Evolutionary conservation across 2,329 filamentous ascomycete genomes (phyloP).

Genomic region (Monosporascus sp.): DNA sequence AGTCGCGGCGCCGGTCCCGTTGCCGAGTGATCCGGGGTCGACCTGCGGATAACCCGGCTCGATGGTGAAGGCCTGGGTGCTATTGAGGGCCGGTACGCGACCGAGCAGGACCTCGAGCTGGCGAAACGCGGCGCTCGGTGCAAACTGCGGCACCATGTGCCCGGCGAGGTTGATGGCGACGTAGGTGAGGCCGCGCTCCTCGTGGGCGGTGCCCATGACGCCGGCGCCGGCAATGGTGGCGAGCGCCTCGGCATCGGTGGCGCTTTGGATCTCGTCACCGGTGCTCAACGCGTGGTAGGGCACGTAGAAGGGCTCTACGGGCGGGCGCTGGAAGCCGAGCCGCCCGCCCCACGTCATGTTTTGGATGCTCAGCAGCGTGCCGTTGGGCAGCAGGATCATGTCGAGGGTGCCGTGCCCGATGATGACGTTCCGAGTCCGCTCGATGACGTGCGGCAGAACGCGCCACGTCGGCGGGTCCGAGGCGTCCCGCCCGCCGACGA

Average conservation of each 20-base stretch:
- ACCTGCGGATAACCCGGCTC: conserved; percentile 22
- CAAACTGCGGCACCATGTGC: conserved; percentile 65
- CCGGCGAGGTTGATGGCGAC: conserved; percentile 59
- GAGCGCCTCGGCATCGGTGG: conserved; percentile 16
- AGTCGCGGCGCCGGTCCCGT: conserved; percentile 22
- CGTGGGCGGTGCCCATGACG: conserved; percentile 63
- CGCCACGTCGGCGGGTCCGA: conserved; percentile 49
- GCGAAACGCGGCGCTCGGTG: conserved; percentile 62
- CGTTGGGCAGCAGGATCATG: conserved; percentile 62
- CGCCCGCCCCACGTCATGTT: conserved; percentile 76
- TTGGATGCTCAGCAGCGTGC: conserved; percentile 66
- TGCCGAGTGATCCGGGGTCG: conserved; percentile 16
- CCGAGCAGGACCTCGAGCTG: conserved; percentile 74
- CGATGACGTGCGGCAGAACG: conserved; percentile 66
- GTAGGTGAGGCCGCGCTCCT: conserved; percentile 72
- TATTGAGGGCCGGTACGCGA: conserved; percentile 44
- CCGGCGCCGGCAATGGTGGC: conserved; percentile 55
- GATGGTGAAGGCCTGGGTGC: conserved; percentile 21
- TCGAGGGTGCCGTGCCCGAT: conserved; percentile 69
- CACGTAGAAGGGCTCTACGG: conserved; percentile 61
- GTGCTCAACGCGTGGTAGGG: conserved; percentile 52
- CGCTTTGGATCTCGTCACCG: conserved; percentile 15
- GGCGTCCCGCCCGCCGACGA: conserved; percentile 39
- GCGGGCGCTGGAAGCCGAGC: conserved; percentile 62
- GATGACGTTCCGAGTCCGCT: conserved; percentile 66